These are phyloP conservation scores for Colletotrichum ledebouriae DNA, from an alignment of 2,329 filamentous ascomycete genomes.

Conservation along the genomic window DNA sequence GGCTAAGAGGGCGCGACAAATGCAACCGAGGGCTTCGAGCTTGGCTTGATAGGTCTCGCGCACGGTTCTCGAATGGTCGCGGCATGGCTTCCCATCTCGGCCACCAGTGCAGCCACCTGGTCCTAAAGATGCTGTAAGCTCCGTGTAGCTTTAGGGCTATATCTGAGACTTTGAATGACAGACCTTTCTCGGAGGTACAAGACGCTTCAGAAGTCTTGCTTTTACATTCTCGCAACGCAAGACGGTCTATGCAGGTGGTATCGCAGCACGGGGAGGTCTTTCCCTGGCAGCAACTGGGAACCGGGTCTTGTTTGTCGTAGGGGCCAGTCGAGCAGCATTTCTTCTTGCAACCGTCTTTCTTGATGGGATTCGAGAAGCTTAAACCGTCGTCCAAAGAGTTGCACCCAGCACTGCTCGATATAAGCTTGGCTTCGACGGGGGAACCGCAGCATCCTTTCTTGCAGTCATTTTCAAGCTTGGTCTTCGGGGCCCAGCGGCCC, in stretches of 20 bases:
- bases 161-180: not conserved
- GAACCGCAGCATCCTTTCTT: not conserved
- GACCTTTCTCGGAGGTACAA: not conserved
- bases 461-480: not conserved
- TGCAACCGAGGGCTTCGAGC: constrained; percentile 64
- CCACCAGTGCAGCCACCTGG: constrained; percentile 27
- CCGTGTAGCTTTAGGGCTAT: not conserved
- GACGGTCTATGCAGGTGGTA: constrained; percentile 56
- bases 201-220: constrained; percentile 36
- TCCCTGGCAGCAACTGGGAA: constrained; percentile 57
- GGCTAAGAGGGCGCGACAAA: constrained; percentile 65
- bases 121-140: constrained; percentile 1
- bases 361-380: not conserved
- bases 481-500: not conserved
- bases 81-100: constrained; percentile 52
- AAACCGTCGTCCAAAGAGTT: not conserved
- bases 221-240: constrained; percentile 59
- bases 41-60: constrained; percentile 57
- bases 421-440: not conserved
- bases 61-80: constrained; percentile 52
- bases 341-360: constrained; percentile 18
- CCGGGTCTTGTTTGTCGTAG: not conserved
- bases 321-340: constrained; percentile 11
- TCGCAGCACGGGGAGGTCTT: constrained; percentile 59
- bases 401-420: not conserved